These are phyloP conservation scores for Rachicladosporium sp. DNA, from an alignment of 2,329 filamentous ascomycete species.

Conservation along the genomic window DNA sequence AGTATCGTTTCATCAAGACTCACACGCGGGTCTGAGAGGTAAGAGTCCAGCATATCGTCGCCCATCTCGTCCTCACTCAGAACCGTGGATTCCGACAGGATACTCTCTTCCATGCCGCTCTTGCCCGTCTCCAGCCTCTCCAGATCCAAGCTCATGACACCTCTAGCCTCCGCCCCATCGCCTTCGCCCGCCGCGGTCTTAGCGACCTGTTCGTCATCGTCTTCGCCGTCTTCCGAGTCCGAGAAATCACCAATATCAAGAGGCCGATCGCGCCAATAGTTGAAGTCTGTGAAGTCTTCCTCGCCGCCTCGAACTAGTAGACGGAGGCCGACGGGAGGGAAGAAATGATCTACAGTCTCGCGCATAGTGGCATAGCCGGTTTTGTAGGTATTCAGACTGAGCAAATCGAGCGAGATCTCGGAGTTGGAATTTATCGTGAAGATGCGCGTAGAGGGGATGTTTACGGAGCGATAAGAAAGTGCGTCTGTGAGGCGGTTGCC, in stretches of 20 bases:
- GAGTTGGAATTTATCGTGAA: constrained; percentile 99
- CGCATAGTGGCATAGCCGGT: constrained; percentile 95
- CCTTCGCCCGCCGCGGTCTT: neutral
- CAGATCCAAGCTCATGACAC: constrained; percentile 4
- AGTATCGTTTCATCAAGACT: constrained; percentile 9
- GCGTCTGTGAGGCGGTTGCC: constrained; percentile 95
- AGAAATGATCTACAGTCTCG: constrained; percentile 96
- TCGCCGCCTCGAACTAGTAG: constrained; percentile 78
- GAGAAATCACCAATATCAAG: constrained; percentile 85
- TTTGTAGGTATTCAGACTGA: constrained; percentile 87
- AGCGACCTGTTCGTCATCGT: constrained; percentile 17
- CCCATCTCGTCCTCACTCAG: constrained; percentile 23
- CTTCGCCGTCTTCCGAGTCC: constrained; percentile 57
- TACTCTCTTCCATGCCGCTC: constrained; percentile 9
- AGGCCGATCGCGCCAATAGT: constrained; percentile 81
- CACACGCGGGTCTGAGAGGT: constrained; percentile 8
- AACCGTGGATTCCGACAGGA: constrained; percentile 6
- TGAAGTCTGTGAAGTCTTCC: constrained; percentile 94
- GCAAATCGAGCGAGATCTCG: constrained; percentile 80
- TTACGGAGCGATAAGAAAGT: constrained; percentile 87
- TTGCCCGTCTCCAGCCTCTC: constrained; percentile 8
- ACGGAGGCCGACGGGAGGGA: constrained; percentile 74
- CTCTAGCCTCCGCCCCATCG: neutral
- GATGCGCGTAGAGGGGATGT: constrained; percentile 86
- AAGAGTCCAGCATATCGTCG: constrained; percentile 13